These are phyloP conservation scores for Magnaporthiopsis poae DNA, from an alignment of 2,329 filamentous ascomycete genomes.

Conservation along the genomic window DNA sequence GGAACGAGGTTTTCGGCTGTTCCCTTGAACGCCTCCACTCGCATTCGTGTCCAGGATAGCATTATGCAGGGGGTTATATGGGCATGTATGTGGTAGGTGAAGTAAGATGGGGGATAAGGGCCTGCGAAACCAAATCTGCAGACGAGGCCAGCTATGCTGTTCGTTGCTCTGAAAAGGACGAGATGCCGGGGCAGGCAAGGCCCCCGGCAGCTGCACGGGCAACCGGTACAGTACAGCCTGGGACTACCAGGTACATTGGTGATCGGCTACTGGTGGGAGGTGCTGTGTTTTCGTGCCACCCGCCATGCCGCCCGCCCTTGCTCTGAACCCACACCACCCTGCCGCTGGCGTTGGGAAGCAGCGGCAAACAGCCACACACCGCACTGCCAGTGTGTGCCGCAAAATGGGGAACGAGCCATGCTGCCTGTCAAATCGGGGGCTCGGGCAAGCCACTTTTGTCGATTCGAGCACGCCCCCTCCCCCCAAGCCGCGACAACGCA, in stretches of 20 bases:
- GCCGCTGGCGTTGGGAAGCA: background rate
- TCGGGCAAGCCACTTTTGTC: background rate
- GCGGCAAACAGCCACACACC: background rate
- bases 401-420: conserved; percentile 1
- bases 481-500: background rate
- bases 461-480: background rate
- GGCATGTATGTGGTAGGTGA: background rate
- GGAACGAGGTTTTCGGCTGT: background rate
- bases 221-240: conserved; percentile 2
- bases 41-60: background rate
- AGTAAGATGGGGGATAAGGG: background rate
- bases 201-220: background rate
- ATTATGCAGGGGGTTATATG: background rate
- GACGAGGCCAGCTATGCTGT: background rate
- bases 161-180: background rate
- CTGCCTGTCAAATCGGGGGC: conserved; percentile 1
- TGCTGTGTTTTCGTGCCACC: background rate
- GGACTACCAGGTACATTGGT: background rate
- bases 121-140: background rate
- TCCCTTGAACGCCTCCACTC: background rate
- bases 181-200: background rate
- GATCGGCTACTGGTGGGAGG: background rate
- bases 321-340: background rate
- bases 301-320: background rate
- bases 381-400: background rate